Conservation (phyloP, 352 stramenopile genomes). For the Pythium graminicola region DNA sequence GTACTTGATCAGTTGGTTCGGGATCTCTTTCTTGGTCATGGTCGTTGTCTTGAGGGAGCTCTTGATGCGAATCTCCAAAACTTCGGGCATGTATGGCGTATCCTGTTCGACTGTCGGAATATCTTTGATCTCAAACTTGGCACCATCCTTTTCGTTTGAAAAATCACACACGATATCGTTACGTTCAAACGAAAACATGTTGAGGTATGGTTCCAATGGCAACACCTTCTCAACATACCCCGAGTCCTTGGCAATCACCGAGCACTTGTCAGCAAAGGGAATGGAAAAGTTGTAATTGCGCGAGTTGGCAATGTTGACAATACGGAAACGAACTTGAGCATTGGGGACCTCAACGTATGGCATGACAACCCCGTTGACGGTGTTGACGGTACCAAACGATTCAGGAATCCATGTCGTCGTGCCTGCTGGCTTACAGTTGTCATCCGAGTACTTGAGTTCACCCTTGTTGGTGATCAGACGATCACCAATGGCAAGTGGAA, state of each 20-base stretch:
- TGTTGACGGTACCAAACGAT: conserved; percentile 54
- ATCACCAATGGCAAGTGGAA: conserved; percentile 50
- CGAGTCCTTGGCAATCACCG: conserved; percentile 53
- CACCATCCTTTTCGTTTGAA: conserved; percentile 30
- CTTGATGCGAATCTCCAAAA: conserved; percentile 46
- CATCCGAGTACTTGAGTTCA: conserved; percentile 62
- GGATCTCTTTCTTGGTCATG: conserved; percentile 34
- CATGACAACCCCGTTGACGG: conserved; percentile 67
- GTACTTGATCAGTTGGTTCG: conserved; percentile 30
- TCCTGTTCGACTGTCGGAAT: conserved; percentile 34
- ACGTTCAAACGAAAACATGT: conserved; percentile 56
- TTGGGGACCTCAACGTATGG: conserved; percentile 54
- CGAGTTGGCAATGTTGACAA: conserved; percentile 57
- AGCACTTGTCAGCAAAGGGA: conserved; percentile 55
- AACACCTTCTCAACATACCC: conserved; percentile 46
- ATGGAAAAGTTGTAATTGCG: conserved; percentile 74
- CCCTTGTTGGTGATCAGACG: conserved; percentile 46
- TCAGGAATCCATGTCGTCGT: conserved; percentile 53
- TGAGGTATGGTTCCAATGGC: conserved; percentile 23
- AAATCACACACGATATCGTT: conserved; percentile 61
- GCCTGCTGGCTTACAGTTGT: conserved; percentile 42
- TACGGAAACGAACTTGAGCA: conserved; percentile 53
- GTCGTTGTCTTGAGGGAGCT: conserved; percentile 30
- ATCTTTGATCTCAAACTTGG: conserved; percentile 45
- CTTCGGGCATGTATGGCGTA: conserved; percentile 41